Evolutionary conservation across 148 eudicot species (phyloP).

Genomic region (Heliamphora exappendiculata): DNA sequence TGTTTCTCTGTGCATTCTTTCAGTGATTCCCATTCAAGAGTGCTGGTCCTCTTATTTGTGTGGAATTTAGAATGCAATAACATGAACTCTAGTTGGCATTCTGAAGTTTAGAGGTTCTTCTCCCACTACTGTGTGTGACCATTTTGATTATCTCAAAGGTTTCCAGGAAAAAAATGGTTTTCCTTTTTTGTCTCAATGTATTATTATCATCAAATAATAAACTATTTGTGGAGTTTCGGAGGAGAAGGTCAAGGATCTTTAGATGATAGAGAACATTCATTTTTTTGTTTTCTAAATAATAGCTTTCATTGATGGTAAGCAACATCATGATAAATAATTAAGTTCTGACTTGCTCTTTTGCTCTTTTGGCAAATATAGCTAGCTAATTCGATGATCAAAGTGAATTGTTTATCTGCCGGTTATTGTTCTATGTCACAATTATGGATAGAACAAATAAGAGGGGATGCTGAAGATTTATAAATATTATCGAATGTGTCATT

Average conservation of each 20-base stretch:
- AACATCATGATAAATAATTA: too few relatives aligned
- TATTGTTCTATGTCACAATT: too few relatives aligned
- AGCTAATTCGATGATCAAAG: too few relatives aligned
- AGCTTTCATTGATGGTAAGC: too few relatives aligned
- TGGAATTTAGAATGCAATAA: background rate
- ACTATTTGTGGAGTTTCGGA: background rate
- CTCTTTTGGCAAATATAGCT: too few relatives aligned
- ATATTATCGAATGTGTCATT: too few relatives aligned
- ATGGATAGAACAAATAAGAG: too few relatives aligned
- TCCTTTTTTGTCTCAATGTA: background rate
- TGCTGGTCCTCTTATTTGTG: background rate
- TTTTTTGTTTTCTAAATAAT: background rate
- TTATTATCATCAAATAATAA: background rate
- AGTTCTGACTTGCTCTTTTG: too few relatives aligned
- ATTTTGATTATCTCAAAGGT: background rate
- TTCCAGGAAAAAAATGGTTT: too few relatives aligned
- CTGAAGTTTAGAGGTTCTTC: background rate
- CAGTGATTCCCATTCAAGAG: background rate
- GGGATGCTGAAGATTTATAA: too few relatives aligned
- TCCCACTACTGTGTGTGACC: background rate
- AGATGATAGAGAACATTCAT: background rate
- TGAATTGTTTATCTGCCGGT: too few relatives aligned
- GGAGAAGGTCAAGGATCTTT: background rate
- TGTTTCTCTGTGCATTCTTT: background rate
- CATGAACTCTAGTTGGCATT: background rate